These are phyloP conservation scores for Viola odorata DNA, from an alignment of 345 rosid species.

Conservation along the genomic window DNA sequence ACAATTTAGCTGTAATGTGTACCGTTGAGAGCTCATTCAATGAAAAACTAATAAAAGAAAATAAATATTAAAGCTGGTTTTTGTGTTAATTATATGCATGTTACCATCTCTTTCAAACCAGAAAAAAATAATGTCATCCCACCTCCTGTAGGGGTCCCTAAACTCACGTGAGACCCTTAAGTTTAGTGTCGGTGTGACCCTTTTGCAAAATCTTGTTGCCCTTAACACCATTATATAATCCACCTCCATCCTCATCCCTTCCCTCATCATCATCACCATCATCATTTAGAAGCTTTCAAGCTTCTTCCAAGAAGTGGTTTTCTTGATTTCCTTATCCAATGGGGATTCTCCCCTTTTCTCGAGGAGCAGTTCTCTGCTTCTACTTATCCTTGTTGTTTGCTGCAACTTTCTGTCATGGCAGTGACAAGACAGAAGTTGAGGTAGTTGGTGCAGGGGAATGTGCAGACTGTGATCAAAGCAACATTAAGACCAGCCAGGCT, in stretches of 20 bases:
- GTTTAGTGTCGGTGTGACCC: slow-evolving; percentile 22
- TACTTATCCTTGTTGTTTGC: slow-evolving; percentile 27
- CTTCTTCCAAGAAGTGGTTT: slow-evolving; percentile 6
- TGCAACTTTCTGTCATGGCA: slow-evolving; percentile 35
- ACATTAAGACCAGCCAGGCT: slow-evolving; percentile 40
- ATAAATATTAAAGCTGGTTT: slow-evolving; percentile 4
- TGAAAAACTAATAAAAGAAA: slow-evolving; percentile 14
- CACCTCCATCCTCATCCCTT: too few species aligned
- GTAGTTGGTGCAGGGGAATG: slow-evolving; percentile 70
- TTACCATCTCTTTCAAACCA: slow-evolving; percentile 18
- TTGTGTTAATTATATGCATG: too few species aligned
- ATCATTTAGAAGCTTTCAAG: slow-evolving; percentile 1
- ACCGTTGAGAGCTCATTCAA: slow-evolving; percentile 38
- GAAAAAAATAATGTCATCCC: slow-evolving; percentile 3
- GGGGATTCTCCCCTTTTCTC: slow-evolving; percentile 38
- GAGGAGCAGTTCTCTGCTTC: slow-evolving; percentile 43
- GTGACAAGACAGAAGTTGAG: slow-evolving; percentile 25
- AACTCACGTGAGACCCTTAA: slow-evolving; percentile 35
- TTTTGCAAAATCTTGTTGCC: background rate
- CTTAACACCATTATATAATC: slow-evolving; percentile 7
- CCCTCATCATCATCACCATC: too few species aligned
- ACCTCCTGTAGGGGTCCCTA: slow-evolving; percentile 18
- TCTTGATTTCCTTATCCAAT: slow-evolving; percentile 30
- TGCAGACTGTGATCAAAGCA: slow-evolving; percentile 39
- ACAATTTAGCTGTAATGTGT: slow-evolving; percentile 13